phyloP scores from a whole-genome alignment of 2,329 filamentous ascomycete species.

The Whalleya microplaca region DNA sequence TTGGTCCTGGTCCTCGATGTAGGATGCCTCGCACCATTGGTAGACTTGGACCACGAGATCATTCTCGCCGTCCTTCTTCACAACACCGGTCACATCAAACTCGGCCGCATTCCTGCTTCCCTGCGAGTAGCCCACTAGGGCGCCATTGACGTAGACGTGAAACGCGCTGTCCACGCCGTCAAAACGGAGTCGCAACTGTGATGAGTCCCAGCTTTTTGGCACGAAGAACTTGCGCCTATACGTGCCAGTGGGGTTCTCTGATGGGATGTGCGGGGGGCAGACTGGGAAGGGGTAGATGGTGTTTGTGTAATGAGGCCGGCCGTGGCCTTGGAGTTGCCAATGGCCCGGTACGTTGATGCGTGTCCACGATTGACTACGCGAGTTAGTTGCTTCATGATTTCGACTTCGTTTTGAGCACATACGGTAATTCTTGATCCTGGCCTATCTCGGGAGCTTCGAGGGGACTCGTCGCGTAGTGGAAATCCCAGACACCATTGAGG shows the following conservation, averaged over 20 bases:
- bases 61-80: slow-evolving; percentile 48
- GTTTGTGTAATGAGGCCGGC: slow-evolving; percentile 72
- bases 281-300: slow-evolving; percentile 68
- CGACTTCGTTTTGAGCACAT: neutral
- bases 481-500: slow-evolving; percentile 62
- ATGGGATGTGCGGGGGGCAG: slow-evolving; percentile 60
- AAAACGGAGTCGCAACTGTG: slow-evolving; percentile 60
- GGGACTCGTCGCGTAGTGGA: slow-evolving; percentile 53
- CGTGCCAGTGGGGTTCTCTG: slow-evolving; percentile 57
- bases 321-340: slow-evolving; percentile 73
- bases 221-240: slow-evolving; percentile 56
- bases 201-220: slow-evolving; percentile 40
- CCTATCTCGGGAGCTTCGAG: slow-evolving; percentile 48
- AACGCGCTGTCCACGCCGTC: slow-evolving; percentile 67
- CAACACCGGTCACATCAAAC: slow-evolving; percentile 59
- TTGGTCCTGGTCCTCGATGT: slow-evolving; percentile 65
- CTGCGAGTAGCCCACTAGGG: slow-evolving; percentile 63
- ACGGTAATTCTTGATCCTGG: neutral
- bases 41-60: slow-evolving; percentile 61
- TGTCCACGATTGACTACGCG: neutral
- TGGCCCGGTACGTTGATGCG: slow-evolving; percentile 59
- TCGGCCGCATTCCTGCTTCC: slow-evolving; percentile 65
- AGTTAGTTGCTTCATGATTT: neutral
- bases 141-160: slow-evolving; percentile 64
- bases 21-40: slow-evolving; percentile 63